Base-by-base conservation (phyloP, 1,284 basidiomycete genomes). In the Ustilago curta region DNA sequence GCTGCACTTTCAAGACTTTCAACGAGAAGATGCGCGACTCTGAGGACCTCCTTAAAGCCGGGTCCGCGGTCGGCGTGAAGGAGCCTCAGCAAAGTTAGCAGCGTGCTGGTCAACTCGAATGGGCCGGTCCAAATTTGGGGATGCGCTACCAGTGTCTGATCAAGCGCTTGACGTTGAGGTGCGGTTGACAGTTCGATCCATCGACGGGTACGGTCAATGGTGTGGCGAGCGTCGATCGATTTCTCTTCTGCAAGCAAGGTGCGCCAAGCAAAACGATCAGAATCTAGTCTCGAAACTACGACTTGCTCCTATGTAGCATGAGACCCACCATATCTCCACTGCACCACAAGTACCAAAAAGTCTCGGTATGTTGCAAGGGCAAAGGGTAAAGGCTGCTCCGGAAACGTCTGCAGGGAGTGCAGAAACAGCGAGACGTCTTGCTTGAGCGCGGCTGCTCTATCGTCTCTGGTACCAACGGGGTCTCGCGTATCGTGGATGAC, bases 321-420 rank as follows among this genome's bases (percentile, higher is more conserved):
- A 25, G n/a, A 60, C 68, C 60, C 18, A 64, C 68, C 44, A 16
- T 48, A 39, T 27, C 68, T 52, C 58, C 49, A 58, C 25, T 53
- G 44, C 37, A 62, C 58, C 3, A 70, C 58, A 40, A 70, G 54
- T 5, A 60, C 54, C 43, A 65, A 70, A 21, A 58, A 70, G 42
- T 54, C 48, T 29, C 68, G 35, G 35, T 70, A 70, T 0, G 35
- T 42, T 8, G 42, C 58, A 8, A 55, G 31, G 3, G 68, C 1
- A 14, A 70, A 65, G 1, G 45, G 49, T 12, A 70, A 35, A 18
- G 61, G 62, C 27, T 44, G 43, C 2, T 19, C 19, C 6, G 62
- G 62, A 21, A 70, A 65, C 18, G 49, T 21, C 9, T 43, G 58
- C 18, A 70, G 12, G 4, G 68, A 63, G 9, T 43, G 57, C 12